Evolutionary conservation across 176 grass and related monocot species (phyloP).

Genomic region (Rhynchospora breviuscula): DNA sequence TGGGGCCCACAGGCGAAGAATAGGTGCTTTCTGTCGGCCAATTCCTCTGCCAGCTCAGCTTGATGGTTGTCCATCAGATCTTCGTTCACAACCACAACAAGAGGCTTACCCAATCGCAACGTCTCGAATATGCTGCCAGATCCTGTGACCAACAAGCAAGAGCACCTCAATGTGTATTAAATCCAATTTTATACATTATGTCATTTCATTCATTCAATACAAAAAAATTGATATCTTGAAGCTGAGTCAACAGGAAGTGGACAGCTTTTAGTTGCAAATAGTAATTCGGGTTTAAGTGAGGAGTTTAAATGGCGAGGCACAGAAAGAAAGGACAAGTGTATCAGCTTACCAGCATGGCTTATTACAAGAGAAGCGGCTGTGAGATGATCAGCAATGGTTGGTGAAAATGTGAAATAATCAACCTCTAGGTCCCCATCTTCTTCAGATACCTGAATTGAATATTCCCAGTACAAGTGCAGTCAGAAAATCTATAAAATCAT

Average conservation of each 20-base stretch:
- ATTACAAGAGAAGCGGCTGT: slow-evolving; percentile 66
- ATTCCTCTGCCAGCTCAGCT: slow-evolving; percentile 65
- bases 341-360: slow-evolving; percentile 70
- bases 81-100: slow-evolving; percentile 77
- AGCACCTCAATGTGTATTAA: neutral
- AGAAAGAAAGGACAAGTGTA: neutral
- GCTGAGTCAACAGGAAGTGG: neutral
- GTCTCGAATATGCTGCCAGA: slow-evolving; percentile 95
- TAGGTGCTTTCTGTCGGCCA: slow-evolving; percentile 70
- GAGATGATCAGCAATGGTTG: slow-evolving; percentile 63
- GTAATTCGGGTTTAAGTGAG: neutral
- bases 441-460: slow-evolving; percentile 40
- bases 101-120: slow-evolving; percentile 46
- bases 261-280: neutral
- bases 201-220: neutral
- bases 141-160: slow-evolving; percentile 23
- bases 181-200: neutral
- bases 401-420: slow-evolving; percentile 84
- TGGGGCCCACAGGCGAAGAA: slow-evolving; percentile 43
- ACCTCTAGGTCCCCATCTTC: slow-evolving; percentile 41
- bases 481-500: neutral
- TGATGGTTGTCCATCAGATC: slow-evolving; percentile 96
- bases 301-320: neutral
- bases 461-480: neutral
- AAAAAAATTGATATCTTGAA: neutral